phyloP scores from a whole-genome alignment of 2,329 filamentous ascomycete genomes.

The Aspergillus sp. region DNA sequence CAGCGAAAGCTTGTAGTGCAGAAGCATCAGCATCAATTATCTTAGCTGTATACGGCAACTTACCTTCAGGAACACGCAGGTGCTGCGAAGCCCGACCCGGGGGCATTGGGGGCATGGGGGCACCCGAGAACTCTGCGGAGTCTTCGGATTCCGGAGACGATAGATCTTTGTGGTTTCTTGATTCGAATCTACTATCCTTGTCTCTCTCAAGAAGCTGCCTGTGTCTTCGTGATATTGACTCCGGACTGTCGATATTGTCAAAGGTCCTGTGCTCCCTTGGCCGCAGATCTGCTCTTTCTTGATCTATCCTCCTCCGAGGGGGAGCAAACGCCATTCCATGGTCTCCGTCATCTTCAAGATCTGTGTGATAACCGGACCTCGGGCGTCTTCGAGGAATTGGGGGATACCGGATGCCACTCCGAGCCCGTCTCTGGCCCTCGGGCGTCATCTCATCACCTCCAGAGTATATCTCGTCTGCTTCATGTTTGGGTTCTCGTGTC shows the following conservation, averaged over 20 bases:
- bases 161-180: background rate
- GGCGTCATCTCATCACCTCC: slow-evolving; percentile 1
- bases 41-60: background rate
- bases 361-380: slow-evolving; percentile 13
- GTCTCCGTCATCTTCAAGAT: slow-evolving; percentile 10
- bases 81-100: slow-evolving; percentile 89
- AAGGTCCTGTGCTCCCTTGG: no score
- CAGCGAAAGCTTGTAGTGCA: slow-evolving; percentile 24
- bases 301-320: slow-evolving; percentile 24
- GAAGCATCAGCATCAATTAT: background rate
- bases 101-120: slow-evolving; percentile 69
- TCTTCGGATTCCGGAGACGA: slow-evolving; percentile 49
- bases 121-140: slow-evolving; percentile 61
- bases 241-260: slow-evolving; percentile 8
- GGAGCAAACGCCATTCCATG: slow-evolving; percentile 13
- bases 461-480: slow-evolving; percentile 6
- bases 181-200: background rate
- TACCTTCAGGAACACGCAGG: slow-evolving; percentile 79
- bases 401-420: slow-evolving; percentile 5
- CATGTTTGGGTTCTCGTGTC: slow-evolving; percentile 3
- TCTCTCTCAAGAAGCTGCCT: slow-evolving; percentile 10
- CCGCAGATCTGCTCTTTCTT: no score
- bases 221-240: slow-evolving; percentile 21
- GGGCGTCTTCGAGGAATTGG: slow-evolving; percentile 9
- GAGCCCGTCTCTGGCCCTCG: slow-evolving; percentile 8